Conservation (phyloP, 129 eudicot species). For the Dittrichia graveolens region DNA sequence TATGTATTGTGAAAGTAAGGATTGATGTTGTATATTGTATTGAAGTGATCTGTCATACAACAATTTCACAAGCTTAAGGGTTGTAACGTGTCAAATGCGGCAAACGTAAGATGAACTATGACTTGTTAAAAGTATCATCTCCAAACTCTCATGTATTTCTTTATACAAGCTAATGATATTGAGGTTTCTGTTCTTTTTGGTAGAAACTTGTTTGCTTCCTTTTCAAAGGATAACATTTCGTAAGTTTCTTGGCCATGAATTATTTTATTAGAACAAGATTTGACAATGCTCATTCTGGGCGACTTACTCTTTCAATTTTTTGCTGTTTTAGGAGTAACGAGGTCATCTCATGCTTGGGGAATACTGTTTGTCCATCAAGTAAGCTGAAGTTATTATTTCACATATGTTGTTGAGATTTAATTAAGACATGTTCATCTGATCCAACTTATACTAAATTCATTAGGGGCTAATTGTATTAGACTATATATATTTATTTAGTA, state of each 20-base stretch:
- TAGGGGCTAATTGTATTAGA: no score
- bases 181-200: conserved; percentile 5
- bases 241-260: conserved; percentile 36
- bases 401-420: conserved; percentile 13
- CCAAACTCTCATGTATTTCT: neutral
- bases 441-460: no score
- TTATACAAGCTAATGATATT: neutral
- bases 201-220: conserved; percentile 45
- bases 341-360: conserved; percentile 46
- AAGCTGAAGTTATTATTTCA: conserved; percentile 15
- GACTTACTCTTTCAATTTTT: neutral
- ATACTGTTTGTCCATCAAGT: conserved; percentile 31
- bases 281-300: neutral
- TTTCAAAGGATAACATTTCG: conserved; percentile 35
- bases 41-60: conserved; percentile 57
- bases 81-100: conserved; percentile 39
- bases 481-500: no score
- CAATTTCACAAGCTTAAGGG: conserved; percentile 40
- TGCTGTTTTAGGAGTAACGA: conserved; percentile 22
- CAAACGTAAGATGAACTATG: conserved; percentile 38
- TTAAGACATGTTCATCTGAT: no score
- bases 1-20: neutral
- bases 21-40: neutral
- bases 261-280: conserved; percentile 8
- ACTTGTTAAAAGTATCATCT: no score